Percentiles rank a stretch among this genome's conserved stretches.
phyloP scores from a whole-genome alignment of 441 rosid genomes.

The Cnidoscolus chayamansa region DNA sequence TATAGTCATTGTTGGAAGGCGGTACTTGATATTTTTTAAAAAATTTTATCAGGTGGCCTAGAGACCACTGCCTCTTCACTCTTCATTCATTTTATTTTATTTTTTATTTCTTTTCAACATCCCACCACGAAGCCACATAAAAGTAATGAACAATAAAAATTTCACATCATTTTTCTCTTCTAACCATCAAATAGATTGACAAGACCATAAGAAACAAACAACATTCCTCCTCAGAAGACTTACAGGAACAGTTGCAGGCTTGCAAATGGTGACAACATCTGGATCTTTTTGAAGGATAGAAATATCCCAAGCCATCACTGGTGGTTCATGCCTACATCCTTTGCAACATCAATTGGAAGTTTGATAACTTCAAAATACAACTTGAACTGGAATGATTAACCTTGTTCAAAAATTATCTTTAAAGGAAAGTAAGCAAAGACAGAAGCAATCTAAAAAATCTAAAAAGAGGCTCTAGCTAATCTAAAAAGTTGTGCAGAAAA shows the following conservation, averaged over 20 bases:
- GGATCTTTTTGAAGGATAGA: slow-evolving; percentile 56
- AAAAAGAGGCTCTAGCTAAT: background rate
- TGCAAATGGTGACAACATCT: slow-evolving; percentile 77
- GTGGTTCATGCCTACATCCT: slow-evolving; percentile 88
- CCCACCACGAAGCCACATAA: background rate
- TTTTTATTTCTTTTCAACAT: no score
- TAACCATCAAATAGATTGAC: background rate
- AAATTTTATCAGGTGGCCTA: no score
- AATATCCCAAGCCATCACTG: slow-evolving; percentile 66
- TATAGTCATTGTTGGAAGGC: no score
- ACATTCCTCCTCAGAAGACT: slow-evolving; percentile 27
- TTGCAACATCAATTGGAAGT: slow-evolving; percentile 30
- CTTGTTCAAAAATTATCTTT: background rate
- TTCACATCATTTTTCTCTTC: background rate
- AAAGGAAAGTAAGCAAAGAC: background rate
- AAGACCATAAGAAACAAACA: background rate
- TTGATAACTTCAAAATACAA: slow-evolving; percentile 24
- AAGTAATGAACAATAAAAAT: background rate
- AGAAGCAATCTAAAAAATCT: background rate
- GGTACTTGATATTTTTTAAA: no score
- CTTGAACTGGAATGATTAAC: background rate
- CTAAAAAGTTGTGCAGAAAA: background rate
- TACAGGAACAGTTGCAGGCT: slow-evolving; percentile 88
- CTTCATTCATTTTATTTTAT: no score
- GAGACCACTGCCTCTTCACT: no score